Percentiles rank a stretch among this genome's conserved stretches.
Evolutionary conservation across 257 asterid species (phyloP).

Genomic region (Linaria vulgaris): DNA sequence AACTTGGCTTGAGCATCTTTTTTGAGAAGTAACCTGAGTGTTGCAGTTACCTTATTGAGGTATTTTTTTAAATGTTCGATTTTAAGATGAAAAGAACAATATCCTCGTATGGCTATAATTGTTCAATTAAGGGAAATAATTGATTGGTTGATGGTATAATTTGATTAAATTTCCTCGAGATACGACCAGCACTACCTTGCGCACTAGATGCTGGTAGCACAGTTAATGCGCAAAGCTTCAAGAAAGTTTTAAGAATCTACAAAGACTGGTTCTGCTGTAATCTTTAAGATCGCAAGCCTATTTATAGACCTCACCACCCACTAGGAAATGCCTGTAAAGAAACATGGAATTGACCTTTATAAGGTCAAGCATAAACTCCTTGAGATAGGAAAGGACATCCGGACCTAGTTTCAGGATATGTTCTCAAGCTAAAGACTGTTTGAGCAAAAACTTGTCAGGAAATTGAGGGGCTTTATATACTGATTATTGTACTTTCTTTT

Average conservation of each 20-base stretch:
- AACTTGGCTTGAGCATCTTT: neutral
- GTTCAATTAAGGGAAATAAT: too few species aligned
- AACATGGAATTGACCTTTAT: neutral
- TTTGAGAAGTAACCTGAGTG: neutral
- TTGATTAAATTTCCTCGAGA: too few species aligned
- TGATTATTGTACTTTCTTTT: neutral
- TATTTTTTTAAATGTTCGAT: neutral
- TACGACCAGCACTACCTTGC: too few species aligned
- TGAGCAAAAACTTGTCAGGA: neutral
- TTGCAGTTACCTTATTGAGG: slow-evolving; percentile 1
- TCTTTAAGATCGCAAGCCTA: neutral
- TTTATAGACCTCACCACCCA: neutral
- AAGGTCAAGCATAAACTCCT: neutral
- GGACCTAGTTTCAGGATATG: neutral
- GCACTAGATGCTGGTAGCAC: too few species aligned
- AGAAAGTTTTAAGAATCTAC: too few species aligned
- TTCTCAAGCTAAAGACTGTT: neutral
- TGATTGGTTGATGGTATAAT: too few species aligned
- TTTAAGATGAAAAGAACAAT: too few species aligned
- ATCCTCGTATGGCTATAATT: too few species aligned
- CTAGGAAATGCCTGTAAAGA: neutral
- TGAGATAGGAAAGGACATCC: neutral
- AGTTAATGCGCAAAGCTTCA: too few species aligned
- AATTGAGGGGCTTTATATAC: too few species aligned
- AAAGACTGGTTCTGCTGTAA: too few species aligned